Percentiles rank a stretch among this genome's conserved stretches.
Evolutionary conservation across 2,329 filamentous ascomycete species (phyloP).

Genomic region (Bertia moriformis): DNA sequence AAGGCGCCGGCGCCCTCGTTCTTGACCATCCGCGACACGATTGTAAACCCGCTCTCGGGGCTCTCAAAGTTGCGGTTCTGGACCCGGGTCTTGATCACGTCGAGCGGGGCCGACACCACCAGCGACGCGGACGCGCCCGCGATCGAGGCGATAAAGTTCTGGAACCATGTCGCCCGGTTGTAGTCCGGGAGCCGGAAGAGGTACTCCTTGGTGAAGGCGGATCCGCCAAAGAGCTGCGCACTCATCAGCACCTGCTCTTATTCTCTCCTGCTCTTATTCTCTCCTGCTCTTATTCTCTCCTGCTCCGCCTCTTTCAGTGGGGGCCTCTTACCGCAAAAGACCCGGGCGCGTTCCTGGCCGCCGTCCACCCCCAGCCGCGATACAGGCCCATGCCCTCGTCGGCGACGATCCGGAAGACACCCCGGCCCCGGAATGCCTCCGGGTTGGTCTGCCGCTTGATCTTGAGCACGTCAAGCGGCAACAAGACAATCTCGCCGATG

Average conservation of each 20-base stretch:
- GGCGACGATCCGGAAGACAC: constrained; percentile 72
- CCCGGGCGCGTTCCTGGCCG: constrained; percentile 87
- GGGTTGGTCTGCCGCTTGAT: constrained; percentile 99
- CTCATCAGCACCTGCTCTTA: too few relatives aligned
- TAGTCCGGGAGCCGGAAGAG: constrained; percentile 81
- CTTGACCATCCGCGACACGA: constrained; percentile 82
- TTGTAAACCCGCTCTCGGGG: constrained; percentile 84
- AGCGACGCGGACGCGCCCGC: constrained; percentile 90
- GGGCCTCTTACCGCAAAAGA: constrained; percentile 83
- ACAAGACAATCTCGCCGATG: constrained; percentile 88
- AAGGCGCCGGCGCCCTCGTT: constrained; percentile 76
- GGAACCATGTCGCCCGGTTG: constrained; percentile 83
- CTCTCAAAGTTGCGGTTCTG: constrained; percentile 99
- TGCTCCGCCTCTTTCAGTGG: too few relatives aligned
- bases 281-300: too few relatives aligned
- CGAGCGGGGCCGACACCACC: constrained; percentile 80
- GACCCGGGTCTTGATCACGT: constrained; percentile 96
- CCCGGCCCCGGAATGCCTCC: constrained; percentile 88
- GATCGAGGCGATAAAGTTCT: constrained; percentile 96
- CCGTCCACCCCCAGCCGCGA: constrained; percentile 93
- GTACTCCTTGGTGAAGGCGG: constrained; percentile 94
- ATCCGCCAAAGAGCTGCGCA: constrained; percentile 78
- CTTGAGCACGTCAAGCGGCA: constrained; percentile 93
- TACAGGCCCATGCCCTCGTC: constrained; percentile 95
- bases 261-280: too few relatives aligned